Percentiles rank a stretch among this genome's conserved stretches.
These are phyloP conservation scores for Vaccinium vitisidaea DNA, from an alignment of 148 eudicot species.

Conservation along the genomic window DNA sequence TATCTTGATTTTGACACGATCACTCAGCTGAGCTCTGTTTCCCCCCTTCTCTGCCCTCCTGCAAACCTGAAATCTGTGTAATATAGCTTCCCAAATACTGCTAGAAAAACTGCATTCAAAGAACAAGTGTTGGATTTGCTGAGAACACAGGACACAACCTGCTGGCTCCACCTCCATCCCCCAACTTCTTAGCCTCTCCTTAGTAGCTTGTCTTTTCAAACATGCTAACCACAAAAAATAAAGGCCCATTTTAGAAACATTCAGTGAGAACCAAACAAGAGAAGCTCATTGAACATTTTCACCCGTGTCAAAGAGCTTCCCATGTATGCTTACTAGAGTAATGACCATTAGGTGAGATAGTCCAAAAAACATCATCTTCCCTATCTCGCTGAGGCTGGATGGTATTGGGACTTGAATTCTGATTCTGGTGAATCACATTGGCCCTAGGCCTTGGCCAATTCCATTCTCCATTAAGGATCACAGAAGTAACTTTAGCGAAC, in stretches of 20 bases:
- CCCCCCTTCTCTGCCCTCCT: not conserved
- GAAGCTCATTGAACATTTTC: not conserved
- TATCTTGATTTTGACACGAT: too few relatives aligned
- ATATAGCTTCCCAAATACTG: not conserved
- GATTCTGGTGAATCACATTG: too few relatives aligned
- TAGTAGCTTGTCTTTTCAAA: not conserved
- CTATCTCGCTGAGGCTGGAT: too few relatives aligned
- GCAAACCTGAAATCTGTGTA: not conserved
- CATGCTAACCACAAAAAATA: not conserved
- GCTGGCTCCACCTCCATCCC: not conserved
- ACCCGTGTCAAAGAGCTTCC: not conserved
- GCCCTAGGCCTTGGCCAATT: too few relatives aligned
- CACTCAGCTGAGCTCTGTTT: not conserved
- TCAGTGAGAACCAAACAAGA: not conserved
- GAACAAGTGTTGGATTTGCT: not conserved
- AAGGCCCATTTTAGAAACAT: not conserved
- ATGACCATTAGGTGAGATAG: not conserved
- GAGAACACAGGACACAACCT: not conserved
- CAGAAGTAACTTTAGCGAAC: too few relatives aligned
- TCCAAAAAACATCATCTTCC: not conserved
- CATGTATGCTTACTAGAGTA: not conserved
- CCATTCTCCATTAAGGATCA: too few relatives aligned
- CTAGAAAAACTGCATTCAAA: not conserved
- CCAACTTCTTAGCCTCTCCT: not conserved
- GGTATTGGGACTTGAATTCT: too few relatives aligned